Conservation (phyloP, 352 stramenopile genomes). For the Pythium phragmiticola region DNA sequence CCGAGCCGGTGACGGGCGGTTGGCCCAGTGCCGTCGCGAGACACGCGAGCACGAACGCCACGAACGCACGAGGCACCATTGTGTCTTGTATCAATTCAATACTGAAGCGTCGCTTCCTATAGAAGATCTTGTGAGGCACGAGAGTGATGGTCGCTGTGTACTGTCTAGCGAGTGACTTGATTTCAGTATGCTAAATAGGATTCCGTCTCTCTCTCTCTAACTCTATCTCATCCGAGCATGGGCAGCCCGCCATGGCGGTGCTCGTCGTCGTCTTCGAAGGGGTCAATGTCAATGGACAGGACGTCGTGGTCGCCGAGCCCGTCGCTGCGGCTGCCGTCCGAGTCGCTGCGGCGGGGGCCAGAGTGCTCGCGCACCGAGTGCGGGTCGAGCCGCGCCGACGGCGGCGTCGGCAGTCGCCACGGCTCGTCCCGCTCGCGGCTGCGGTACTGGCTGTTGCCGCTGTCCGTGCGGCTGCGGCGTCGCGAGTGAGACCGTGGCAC, state of each 20-base stretch:
- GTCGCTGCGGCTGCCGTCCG: conserved; percentile 8
- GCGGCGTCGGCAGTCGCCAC: conserved; percentile 2
- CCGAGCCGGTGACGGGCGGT: background rate
- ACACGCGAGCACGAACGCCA: background rate
- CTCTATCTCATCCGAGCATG: conserved; percentile 18
- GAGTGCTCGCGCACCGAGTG: conserved; percentile 22
- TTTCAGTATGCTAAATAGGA: conserved; percentile 11
- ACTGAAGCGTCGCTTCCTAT: too few species aligned
- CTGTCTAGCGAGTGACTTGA: conserved; percentile 16
- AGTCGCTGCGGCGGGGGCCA: conserved; percentile 17
- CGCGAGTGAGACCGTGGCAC: background rate
- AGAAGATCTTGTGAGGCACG: background rate
- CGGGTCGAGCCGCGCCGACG: conserved; percentile 17
- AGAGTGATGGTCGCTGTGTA: conserved; percentile 12
- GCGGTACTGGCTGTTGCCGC: background rate
- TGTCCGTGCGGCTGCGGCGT: background rate
- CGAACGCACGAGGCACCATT: background rate
- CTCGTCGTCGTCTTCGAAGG: conserved; percentile 17
- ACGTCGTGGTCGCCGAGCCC: conserved; percentile 21
- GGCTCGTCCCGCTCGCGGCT: background rate
- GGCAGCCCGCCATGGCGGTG: conserved; percentile 3
- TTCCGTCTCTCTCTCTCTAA: too few species aligned
- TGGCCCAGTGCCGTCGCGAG: background rate
- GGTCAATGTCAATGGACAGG: conserved; percentile 28
- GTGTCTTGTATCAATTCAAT: background rate